phyloP scores from a whole-genome alignment of 2,329 filamentous ascomycete genomes.

The Alternaria arborescens region DNA sequence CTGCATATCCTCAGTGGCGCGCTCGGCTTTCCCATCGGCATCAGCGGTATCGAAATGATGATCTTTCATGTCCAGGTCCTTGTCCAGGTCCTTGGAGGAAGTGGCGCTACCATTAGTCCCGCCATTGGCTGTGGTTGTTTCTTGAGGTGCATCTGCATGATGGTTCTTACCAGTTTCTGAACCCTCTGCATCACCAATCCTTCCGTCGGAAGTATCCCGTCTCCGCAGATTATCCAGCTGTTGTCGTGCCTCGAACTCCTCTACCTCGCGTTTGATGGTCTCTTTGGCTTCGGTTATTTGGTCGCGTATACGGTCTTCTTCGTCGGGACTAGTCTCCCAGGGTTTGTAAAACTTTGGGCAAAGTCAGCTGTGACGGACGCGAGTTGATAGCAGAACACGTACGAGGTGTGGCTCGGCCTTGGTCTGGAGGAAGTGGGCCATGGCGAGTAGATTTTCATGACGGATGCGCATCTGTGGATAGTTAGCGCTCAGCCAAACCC shows the following conservation, averaged over 20 bases:
- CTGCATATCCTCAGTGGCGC: slow-evolving; percentile 28
- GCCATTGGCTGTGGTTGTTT: slow-evolving; percentile 32
- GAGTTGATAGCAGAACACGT: slow-evolving; percentile 49
- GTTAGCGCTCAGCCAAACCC: slow-evolving; percentile 15
- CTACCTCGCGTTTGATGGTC: slow-evolving; percentile 69
- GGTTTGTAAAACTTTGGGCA: slow-evolving; percentile 79
- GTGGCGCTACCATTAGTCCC: slow-evolving; percentile 35
- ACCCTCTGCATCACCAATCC: slow-evolving; percentile 26
- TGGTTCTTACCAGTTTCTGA: slow-evolving; percentile 35
- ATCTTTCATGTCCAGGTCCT: slow-evolving; percentile 37
- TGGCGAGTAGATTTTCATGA: slow-evolving; percentile 75
- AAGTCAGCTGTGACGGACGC: slow-evolving; percentile 27
- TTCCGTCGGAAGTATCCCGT: slow-evolving; percentile 22
- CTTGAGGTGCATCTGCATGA: slow-evolving; percentile 31
- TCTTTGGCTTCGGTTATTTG: slow-evolving; percentile 74
- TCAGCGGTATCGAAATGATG: slow-evolving; percentile 31
- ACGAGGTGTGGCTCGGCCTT: slow-evolving; percentile 76
- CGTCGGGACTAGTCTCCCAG: slow-evolving; percentile 74
- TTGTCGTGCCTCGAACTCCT: slow-evolving; percentile 64
- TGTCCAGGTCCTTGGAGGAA: slow-evolving; percentile 34
- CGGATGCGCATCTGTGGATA: slow-evolving; percentile 72
- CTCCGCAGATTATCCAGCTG: slow-evolving; percentile 39
- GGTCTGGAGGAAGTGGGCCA: slow-evolving; percentile 78
- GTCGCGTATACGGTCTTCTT: slow-evolving; percentile 74
- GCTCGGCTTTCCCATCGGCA: slow-evolving; percentile 28